phyloP scores from a whole-genome alignment of 2,329 filamentous ascomycete genomes.

The Ascomycota sp. region DNA sequence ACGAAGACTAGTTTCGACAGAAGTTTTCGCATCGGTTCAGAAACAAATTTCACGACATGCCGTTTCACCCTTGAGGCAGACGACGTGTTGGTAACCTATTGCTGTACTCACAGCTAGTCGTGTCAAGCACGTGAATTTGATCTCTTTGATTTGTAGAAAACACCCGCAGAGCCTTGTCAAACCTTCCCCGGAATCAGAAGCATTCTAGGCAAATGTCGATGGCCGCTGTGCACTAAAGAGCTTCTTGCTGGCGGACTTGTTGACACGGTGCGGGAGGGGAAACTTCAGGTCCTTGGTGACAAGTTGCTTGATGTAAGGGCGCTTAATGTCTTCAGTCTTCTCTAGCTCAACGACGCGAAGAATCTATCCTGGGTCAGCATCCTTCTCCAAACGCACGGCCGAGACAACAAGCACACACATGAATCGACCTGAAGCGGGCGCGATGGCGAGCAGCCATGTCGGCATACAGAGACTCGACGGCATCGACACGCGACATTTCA shows the following conservation, averaged over 20 bases:
- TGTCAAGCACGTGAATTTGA: conserved; percentile 35
- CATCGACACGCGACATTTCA: conserved; percentile 89
- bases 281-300: conserved; percentile 88
- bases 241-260: conserved; percentile 70
- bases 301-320: conserved; percentile 99
- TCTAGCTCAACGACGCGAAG: conserved; percentile 95
- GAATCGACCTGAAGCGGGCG: conserved; percentile 91
- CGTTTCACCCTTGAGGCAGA: background rate
- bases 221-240: conserved; percentile 84
- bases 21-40: no score
- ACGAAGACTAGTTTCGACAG: background rate
- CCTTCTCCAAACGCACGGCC: background rate
- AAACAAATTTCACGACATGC: background rate
- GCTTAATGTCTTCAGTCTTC: conserved; percentile 86
- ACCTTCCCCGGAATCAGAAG: conserved; percentile 29
- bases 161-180: conserved; percentile 36
- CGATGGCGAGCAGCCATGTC: conserved; percentile 98
- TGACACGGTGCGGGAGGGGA: conserved; percentile 91
- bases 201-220: conserved; percentile 87
- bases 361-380: conserved; percentile 37
- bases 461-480: conserved; percentile 93
- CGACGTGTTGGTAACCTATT: conserved; percentile 4
- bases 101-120: conserved; percentile 25
- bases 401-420: conserved; percentile 45
- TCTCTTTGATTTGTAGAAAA: conserved; percentile 41